These are phyloP conservation scores for Senna siamea DNA, from an alignment of 306 rosid genomes.

Conservation along the genomic window DNA sequence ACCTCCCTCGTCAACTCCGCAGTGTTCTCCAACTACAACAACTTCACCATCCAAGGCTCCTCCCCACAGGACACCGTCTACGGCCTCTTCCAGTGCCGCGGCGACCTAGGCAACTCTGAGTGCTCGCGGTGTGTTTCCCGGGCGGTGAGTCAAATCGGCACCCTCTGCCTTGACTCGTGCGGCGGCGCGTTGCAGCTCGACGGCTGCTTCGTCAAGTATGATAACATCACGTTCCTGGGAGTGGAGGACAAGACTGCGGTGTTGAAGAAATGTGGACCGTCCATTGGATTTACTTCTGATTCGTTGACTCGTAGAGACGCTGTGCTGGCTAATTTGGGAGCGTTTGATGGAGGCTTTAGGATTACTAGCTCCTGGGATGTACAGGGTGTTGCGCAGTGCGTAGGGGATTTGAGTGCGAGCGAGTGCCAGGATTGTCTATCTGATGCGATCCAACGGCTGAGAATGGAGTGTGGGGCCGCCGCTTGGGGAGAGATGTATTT, in stretches of 20 bases:
- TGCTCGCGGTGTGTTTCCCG: constrained; percentile 67
- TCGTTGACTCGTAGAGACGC: constrained; percentile 57
- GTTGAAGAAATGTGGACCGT: constrained; percentile 73
- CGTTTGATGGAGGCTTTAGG: constrained; percentile 54
- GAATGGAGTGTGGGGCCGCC: constrained; percentile 63
- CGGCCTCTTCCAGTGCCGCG: constrained; percentile 74
- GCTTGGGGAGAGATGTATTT: constrained; percentile 69
- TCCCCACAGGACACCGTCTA: constrained; percentile 43
- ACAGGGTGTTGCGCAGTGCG: constrained; percentile 77
- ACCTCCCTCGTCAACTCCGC: constrained; percentile 70
- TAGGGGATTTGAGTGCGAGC: constrained; percentile 73
- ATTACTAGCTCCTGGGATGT: constrained; percentile 43
- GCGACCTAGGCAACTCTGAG: constrained; percentile 54
- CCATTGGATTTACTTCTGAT: constrained; percentile 55
- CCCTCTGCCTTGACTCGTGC: constrained; percentile 57
- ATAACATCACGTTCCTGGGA: constrained; percentile 68
- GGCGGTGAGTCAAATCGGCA: constrained; percentile 69
- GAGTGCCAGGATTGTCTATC: constrained; percentile 90
- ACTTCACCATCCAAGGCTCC: constrained; percentile 53
- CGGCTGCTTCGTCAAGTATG: constrained; percentile 87
- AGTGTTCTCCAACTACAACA: constrained; percentile 64
- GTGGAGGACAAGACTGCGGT: constrained; percentile 84
- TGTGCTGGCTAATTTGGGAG: constrained; percentile 57
- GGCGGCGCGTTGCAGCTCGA: constrained; percentile 95
- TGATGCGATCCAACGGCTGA: constrained; percentile 79